Base-by-base conservation (phyloP, 371 early-diverging fungal species). In the Circinella umbellata region DNA sequence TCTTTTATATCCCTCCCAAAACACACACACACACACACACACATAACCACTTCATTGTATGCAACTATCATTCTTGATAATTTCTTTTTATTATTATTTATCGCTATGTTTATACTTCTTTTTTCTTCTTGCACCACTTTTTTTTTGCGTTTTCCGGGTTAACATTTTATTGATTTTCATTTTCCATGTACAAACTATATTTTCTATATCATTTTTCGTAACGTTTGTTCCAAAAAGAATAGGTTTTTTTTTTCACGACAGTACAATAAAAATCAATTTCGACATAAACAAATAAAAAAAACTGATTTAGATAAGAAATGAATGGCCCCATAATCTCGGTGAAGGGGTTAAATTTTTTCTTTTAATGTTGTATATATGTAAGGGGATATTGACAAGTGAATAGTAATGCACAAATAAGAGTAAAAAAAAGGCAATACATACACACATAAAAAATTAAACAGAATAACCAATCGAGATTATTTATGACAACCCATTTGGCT, bases 361-460 rank as follows among this genome's bases (percentile, higher is more conserved):
- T 51, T 6, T 42, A 17, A 51, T 5, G 8, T 51, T 51, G 51
- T 51, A 5, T n/a, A 6, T 42, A 51, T 51, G 51, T 57, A 57
- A n/a, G 57, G 57, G 27, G 57, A 34, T 57, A 57, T 57, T 57
- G 57, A 57, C 57, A 57, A 57, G n/a, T 57, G 57, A 34, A 34
- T 54, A n/a, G n/a, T 54, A 15, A 47, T 47, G 47, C 47, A 15
- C 15, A 47, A 47, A 47, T 27, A 27, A 27, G 27, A 27, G 27
- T 27, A 27, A 27, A 27, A 27, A 27, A 27, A 27, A 27, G 27
- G 27, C 27, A 27, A 27, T 27, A 27, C 27, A 27, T 27, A 27
- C 27, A 27, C 2, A 27, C 27, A 27, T 27, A 27, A 27, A 27
- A 27, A 27, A 27, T 27, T 27, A 15, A 47, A 57, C 6, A 34